Evolutionary conservation across 768 basidiomycete genomes (phyloP), one percentile per base, ranked within the genome.

Genomic region (Amyloporia xantha): DNA sequence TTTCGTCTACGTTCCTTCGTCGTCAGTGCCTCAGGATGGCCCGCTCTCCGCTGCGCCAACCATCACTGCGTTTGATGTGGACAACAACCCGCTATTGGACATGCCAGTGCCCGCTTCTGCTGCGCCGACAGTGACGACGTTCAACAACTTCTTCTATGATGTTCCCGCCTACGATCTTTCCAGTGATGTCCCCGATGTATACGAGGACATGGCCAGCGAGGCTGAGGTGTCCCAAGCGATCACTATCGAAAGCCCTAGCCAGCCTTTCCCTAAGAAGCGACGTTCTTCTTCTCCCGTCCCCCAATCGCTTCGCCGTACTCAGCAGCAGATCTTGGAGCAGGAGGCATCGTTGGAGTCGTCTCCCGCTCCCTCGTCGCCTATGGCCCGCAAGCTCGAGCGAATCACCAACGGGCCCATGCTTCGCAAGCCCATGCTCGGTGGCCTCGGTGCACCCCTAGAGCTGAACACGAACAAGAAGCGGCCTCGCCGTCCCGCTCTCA

Each of bases 401-500:
- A 65, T 70, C 52, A 58, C 64, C 17, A 71, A 60, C 41, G 66
- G 55, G 2, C 51, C 59, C 13, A 46, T 68, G 23, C 56, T 70
- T 49, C 79, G 60, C 71, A 84, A 60, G 68, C 78, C 63, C 52
- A 78, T 48, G 59, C 74, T 72, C 67, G 76, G 53, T 57, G 85
- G 62, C 67, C 81, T 71, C n/a, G 73, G 71, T 24, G 73, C 72
- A 12, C 82, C 84, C 4, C 68, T 56, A 24, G 58, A 76, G 2
- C 65, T 75, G 20, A 72, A 72, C 49, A 57, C 55, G 11, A 70
- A 71, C 47, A 65, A 71, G 52, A 87, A 79, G 65, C 80, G 83
- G 37, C 68, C 73, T 33, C 77, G 86, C 24, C 76, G 85, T 25
- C 84, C 84, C 45, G 77, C 74, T 28, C 68, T 89, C 21, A 88